Base-by-base conservation (phyloP, 257 asterid genomes). In the Petunia secreta region DNA sequence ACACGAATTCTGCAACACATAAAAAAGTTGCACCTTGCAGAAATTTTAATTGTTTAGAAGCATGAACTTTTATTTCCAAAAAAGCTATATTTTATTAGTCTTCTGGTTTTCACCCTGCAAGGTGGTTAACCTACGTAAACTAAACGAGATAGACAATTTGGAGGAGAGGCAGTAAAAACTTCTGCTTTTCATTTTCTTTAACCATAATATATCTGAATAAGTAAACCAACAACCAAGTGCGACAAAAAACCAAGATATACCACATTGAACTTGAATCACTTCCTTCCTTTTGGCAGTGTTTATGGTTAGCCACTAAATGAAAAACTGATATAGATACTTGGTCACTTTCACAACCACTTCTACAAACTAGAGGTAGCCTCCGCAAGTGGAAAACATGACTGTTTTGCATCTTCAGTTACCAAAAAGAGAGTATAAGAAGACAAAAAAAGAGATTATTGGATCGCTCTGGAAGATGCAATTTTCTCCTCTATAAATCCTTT, bases 151-250 rank as follows among this genome's bases (percentile, higher is more conserved):
- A 14, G 62, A 13, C 64, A 16, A 59, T n/a, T 6, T 59, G 38
- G 64, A 59, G 64, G 38, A 59, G 38, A 59, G 9, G 36, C 64
- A 16, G 8, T 59, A 59, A 11, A 1, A 57, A 15, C 34, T 6
- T 59, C 63, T n/a, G 36, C 8, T n/a, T 58, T 57, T 58, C 36
- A 1, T n/a, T 58, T n/a, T 58, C 63, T 58, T 58, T n/a, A 58
- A 34, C 50, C 6, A 52, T 25, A 4, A 52, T n/a, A 36, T 62
- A 54, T 41, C 63, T 10, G 62, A 62, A 40, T 9, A 14, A 52
- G 55, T 52, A 52, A 68, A 48, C 40, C 43, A 44, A 44, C 36
- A 62, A 77, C 36, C 43, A 46, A 25, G 54, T 81, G 59, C 63
- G n/a, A 64, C 54, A n/a, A 63, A 52, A 3, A 58, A n/a, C 63